Percentiles rank a stretch among this genome's conserved stretches.
Evolutionary conservation across 257 asterid genomes (phyloP).

Genomic region (Penstemon newberryi): DNA sequence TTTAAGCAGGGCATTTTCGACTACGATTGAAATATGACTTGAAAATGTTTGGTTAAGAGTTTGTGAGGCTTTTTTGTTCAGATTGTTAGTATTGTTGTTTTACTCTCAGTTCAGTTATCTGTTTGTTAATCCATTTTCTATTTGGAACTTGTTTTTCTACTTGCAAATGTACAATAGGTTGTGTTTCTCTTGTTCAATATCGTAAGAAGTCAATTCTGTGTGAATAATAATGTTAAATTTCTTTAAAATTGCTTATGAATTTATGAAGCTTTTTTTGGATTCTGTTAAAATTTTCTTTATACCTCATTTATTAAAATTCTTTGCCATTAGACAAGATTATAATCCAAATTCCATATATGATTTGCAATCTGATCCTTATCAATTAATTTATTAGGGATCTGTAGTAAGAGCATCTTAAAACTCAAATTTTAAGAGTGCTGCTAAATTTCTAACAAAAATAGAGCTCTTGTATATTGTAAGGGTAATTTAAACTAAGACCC

Average conservation of each 20-base stretch:
- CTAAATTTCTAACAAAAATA: no score
- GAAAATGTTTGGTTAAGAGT: conserved; percentile 19
- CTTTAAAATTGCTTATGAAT: conserved; percentile 15
- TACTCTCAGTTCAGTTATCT: conserved; percentile 2
- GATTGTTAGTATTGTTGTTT: conserved; percentile 21
- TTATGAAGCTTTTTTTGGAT: not conserved
- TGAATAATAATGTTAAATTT: conserved; percentile 22
- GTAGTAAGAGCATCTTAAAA: no score
- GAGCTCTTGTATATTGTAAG: no score
- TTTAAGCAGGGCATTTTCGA: conserved; percentile 23
- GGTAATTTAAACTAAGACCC: no score
- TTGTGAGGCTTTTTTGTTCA: conserved; percentile 26
- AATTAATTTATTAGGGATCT: no score
- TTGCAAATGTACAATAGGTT: conserved; percentile 7
- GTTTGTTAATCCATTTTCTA: not conserved
- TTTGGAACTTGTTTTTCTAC: not conserved
- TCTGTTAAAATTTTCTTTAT: no score
- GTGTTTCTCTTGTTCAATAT: conserved; percentile 12
- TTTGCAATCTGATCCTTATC: no score
- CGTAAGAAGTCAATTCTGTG: conserved; percentile 17
- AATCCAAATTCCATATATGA: no score
- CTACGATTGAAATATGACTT: conserved; percentile 10
- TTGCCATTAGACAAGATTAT: no score
- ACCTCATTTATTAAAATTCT: no score
- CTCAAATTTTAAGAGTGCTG: no score